Conservation (phyloP, 192 early-diverging fungal genomes). For the Coemansia reversa region DNA sequence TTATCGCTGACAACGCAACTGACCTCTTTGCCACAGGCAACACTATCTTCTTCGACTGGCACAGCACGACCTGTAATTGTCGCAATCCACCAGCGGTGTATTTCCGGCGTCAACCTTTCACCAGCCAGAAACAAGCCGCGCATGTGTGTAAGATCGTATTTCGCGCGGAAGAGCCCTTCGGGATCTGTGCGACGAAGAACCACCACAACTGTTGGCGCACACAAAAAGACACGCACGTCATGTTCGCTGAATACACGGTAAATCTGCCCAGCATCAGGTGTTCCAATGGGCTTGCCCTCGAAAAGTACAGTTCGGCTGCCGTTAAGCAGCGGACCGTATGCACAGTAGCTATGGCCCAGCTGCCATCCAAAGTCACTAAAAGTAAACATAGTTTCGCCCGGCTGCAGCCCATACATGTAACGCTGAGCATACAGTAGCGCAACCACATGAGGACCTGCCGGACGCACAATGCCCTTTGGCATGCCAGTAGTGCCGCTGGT, state of each 20-base stretch:
- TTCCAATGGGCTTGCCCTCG: conserved; percentile 83
- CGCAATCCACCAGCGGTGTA: conserved; percentile 59
- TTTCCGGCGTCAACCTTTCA: conserved; percentile 80
- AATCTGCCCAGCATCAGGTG: conserved; percentile 76
- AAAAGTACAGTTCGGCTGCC: conserved; percentile 79
- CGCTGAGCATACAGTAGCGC: conserved; percentile 68
- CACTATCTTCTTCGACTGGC: conserved; percentile 5
- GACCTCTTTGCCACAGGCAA: conserved; percentile 32
- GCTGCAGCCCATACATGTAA: conserved; percentile 68
- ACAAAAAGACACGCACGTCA: conserved; percentile 70
- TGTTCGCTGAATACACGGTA: conserved; percentile 80
- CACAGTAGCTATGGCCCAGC: conserved; percentile 80
- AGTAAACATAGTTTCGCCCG: conserved; percentile 76
- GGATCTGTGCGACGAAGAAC: conserved; percentile 80
- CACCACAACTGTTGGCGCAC: conserved; percentile 84
- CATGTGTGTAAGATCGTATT: conserved; percentile 66
- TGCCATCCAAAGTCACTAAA: conserved; percentile 89
- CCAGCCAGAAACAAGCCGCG: conserved; percentile 74
- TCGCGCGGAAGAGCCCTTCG: conserved; percentile 54
- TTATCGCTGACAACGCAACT: conserved; percentile 71
- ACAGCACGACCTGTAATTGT: conserved; percentile 37
- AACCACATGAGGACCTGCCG: conserved; percentile 71
- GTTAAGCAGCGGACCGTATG: conserved; percentile 75
- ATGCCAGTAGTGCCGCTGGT: conserved; percentile 74
- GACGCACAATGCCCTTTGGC: conserved; percentile 67